Conservation (phyloP, 2,329 filamentous ascomycete genomes). For the Tolypocladium tropicale region DNA sequence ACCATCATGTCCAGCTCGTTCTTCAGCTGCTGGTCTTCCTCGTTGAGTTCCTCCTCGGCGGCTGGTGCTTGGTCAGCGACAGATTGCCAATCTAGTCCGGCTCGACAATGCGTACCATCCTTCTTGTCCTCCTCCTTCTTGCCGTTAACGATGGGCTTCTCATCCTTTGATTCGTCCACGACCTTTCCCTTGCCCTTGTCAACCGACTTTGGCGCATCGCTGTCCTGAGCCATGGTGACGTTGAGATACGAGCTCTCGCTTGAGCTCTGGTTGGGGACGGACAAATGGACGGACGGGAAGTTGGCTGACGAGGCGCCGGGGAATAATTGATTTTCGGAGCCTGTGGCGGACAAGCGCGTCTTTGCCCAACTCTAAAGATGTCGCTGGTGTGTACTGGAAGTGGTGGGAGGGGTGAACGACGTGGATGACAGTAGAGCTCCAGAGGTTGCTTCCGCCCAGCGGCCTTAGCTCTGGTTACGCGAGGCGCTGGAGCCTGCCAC, state of each 20-base stretch:
- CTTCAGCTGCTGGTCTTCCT: slow-evolving; percentile 98
- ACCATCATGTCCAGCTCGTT: slow-evolving; percentile 96
- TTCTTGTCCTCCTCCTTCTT: slow-evolving; percentile 66
- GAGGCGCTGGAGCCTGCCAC: slow-evolving; percentile 31
- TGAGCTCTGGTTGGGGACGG: slow-evolving; percentile 10
- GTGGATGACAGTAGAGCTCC: slow-evolving; percentile 25
- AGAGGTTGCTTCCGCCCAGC: not conserved
- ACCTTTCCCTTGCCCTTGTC: slow-evolving; percentile 98
- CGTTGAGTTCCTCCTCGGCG: slow-evolving; percentile 76
- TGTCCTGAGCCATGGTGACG: slow-evolving; percentile 81
- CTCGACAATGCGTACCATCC: slow-evolving; percentile 27
- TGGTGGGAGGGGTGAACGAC: slow-evolving; percentile 27
- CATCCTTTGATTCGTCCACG: slow-evolving; percentile 58
- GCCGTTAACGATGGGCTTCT: slow-evolving; percentile 59
- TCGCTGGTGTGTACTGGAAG: slow-evolving; percentile 1
- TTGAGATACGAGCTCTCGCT: slow-evolving; percentile 16
- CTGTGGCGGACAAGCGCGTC: not conserved
- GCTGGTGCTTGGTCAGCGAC: slow-evolving; percentile 16
- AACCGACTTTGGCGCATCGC: slow-evolving; percentile 70
- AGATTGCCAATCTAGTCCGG: slow-evolving; percentile 3
- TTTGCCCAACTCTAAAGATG: not conserved
- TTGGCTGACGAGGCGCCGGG: not conserved
- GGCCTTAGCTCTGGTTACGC: slow-evolving; percentile 34
- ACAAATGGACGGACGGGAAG: slow-evolving; percentile 4
- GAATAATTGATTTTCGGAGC: no score